A percentile compares a stretch with the other conserved stretches of the same genome.
These are phyloP conservation scores for Neurospora sublineolata DNA, from an alignment of 495 filamentous ascomycete genomes.

Conservation along the genomic window DNA sequence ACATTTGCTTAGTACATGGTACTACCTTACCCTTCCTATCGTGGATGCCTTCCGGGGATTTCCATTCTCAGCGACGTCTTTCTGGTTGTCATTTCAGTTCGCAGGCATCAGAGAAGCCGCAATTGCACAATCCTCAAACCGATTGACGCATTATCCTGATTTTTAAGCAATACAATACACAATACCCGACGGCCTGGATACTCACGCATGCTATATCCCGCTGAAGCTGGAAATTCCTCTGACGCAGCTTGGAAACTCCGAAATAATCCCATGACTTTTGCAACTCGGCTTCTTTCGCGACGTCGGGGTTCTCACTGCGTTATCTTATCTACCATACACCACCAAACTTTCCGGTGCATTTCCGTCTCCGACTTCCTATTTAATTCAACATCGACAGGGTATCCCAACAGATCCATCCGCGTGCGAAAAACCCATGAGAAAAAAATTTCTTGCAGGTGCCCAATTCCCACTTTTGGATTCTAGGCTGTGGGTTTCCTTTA, in stretches of 20 bases:
- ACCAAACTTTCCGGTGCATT: background rate
- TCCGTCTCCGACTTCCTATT: background rate
- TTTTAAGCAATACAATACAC: background rate
- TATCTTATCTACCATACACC: background rate
- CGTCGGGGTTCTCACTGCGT: background rate
- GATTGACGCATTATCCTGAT: background rate
- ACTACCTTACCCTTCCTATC: background rate
- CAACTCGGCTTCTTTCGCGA: background rate
- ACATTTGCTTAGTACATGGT: background rate
- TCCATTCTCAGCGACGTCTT: background rate
- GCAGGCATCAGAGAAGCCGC: background rate
- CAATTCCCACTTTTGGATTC: background rate
- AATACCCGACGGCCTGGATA: background rate
- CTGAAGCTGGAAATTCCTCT: background rate
- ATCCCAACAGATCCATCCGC: background rate
- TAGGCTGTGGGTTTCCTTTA: background rate
- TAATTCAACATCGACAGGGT: background rate
- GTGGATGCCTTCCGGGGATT: background rate
- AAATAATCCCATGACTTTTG: background rate
- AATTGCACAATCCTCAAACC: background rate
- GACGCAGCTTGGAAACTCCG: background rate
- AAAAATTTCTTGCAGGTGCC: background rate
- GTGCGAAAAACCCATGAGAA: background rate
- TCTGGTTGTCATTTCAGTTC: background rate
- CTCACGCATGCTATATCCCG: background rate